Evolutionary conservation across 129 eudicot genomes (phyloP), one percentile per base, ranked within the genome.

Genomic region (Pulicaria dysenterica): DNA sequence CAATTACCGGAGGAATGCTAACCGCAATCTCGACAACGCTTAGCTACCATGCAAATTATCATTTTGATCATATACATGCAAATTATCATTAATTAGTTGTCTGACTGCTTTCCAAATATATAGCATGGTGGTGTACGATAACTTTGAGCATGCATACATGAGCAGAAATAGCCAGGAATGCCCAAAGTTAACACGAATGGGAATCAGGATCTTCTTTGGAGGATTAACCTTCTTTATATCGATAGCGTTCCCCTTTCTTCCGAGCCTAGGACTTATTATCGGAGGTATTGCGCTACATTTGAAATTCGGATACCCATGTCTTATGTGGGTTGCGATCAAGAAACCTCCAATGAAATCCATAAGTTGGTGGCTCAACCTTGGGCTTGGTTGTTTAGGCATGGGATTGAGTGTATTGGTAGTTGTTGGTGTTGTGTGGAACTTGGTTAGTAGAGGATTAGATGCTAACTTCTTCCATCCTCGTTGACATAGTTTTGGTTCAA

Each of bases 391-490:
- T 24, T 73, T 77, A n/a, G 91, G 91, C 10, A 36, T 71, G 1
- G 46, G 64, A 44, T 6, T 87, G 11, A 73, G 83, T 54, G 72
- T 83, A 6, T 0, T 87, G 15, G 49, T 76, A 43, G 76, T 57
- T 19, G 49, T 55, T 77, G 85, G 78, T 17, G 87, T 83, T 1
- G 46, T 85, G 46, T 78, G 89, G 83, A 78, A 83, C 53, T 80
- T 90, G 64, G 75, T 66, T 14, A 76, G 4, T 39, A 19, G 68
- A 37, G 91, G 91, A 5, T 37, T 90, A 11, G 77, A 87, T 46
- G 96, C 94, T 68, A 90, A 83, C 41, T 90, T 90, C 79, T 87
- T 87, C 81, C 81, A 87, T 16, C 96, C 96, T 9, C 55, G 17
- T 39, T 84, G 58, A 72, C 10, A 36, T 43, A 1, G 13, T 4